Percentiles rank a stretch among this genome's conserved stretches.
phyloP scores from a whole-genome alignment of 306 rosid species.

The Prunus persica region DNA sequence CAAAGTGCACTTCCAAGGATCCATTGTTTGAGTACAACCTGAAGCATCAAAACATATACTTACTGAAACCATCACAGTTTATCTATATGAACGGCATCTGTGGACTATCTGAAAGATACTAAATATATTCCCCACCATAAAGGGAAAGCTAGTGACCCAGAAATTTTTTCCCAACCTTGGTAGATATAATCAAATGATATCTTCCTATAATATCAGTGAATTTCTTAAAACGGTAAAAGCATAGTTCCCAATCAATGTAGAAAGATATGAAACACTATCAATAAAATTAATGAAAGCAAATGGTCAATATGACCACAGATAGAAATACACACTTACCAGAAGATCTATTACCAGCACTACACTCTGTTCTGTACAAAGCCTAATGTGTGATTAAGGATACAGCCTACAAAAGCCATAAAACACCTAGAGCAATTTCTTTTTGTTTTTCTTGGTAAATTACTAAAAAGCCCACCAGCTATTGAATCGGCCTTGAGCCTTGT shows the following conservation, averaged over 20 bases:
- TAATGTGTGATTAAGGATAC: background rate
- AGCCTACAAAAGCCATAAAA: background rate
- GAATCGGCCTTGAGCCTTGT: background rate
- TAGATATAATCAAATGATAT: background rate
- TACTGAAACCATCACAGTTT: slow-evolving; percentile 1
- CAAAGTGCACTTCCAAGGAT: slow-evolving; percentile 50
- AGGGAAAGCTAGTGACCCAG: background rate
- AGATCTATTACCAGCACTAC: background rate
- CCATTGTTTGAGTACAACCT: slow-evolving; percentile 50
- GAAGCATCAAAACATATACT: slow-evolving; percentile 22
- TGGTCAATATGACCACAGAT: background rate
- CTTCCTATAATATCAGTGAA: background rate
- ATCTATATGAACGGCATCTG: background rate
- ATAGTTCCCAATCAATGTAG: background rate
- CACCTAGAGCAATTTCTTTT: slow-evolving; percentile 6
- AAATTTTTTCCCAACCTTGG: background rate
- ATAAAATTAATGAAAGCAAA: background rate
- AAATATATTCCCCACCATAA: background rate
- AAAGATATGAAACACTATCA: background rate
- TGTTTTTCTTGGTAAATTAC: background rate
- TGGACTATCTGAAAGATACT: background rate
- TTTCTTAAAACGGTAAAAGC: background rate
- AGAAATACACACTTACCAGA: background rate
- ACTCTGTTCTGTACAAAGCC: background rate
- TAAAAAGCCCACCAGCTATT: background rate